phyloP scores from a whole-genome alignment of 805 yeast species.

The Kazachstania psychrophila region DNA sequence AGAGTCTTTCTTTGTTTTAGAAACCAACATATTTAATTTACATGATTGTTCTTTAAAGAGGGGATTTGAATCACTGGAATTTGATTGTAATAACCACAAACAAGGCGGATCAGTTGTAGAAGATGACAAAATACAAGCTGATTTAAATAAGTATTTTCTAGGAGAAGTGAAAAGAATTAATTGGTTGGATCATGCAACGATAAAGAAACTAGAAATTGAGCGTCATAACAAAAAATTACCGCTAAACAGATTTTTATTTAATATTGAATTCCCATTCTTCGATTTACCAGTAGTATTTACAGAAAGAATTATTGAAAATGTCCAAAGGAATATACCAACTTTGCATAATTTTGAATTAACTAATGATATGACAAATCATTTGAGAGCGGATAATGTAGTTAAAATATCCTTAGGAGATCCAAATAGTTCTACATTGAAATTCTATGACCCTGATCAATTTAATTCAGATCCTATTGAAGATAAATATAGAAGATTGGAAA shows the following conservation, averaged over 20 bases:
- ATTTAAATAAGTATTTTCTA: slow-evolving; percentile 53
- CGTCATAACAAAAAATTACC: slow-evolving; percentile 16
- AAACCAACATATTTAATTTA: slow-evolving; percentile 48
- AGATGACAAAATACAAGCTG: slow-evolving; percentile 36
- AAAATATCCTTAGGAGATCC: slow-evolving; percentile 22
- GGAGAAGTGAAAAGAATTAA: slow-evolving; percentile 52
- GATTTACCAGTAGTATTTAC: slow-evolving; percentile 66
- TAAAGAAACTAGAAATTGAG: slow-evolving; percentile 38
- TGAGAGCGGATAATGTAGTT: slow-evolving; percentile 26
- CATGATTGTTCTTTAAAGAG: slow-evolving; percentile 51
- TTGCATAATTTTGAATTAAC: slow-evolving; percentile 39
- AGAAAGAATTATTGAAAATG: slow-evolving; percentile 38
- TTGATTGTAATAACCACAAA: slow-evolving; percentile 21
- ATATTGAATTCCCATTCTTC: slow-evolving; percentile 53
- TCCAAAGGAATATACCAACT: slow-evolving; percentile 29
- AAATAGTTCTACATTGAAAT: slow-evolving; percentile 29
- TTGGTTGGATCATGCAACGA: slow-evolving; percentile 69
- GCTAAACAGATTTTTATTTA: slow-evolving; percentile 31
- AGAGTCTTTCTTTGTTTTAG: slow-evolving; percentile 51
- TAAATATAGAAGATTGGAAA: slow-evolving; percentile 75
- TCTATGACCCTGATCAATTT: slow-evolving; percentile 63
- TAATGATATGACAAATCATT: slow-evolving; percentile 13
- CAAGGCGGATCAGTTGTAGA: slow-evolving; percentile 5
- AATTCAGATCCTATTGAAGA: slow-evolving; percentile 77
- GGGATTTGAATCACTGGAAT: slow-evolving; percentile 56